phyloP scores from a whole-genome alignment of 2,329 filamentous ascomycete species.

The Hypoxylon sp. region DNA sequence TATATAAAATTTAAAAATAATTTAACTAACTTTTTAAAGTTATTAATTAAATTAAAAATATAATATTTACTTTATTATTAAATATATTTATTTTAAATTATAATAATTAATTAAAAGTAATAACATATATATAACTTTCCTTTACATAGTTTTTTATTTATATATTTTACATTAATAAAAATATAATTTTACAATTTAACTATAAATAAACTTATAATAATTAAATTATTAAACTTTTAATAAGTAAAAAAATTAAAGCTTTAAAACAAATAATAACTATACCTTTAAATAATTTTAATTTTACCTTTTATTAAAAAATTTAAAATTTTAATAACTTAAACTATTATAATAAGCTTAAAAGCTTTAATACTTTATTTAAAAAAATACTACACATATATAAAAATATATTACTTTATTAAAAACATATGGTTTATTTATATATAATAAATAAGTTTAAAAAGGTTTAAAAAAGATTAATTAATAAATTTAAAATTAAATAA shows the following conservation, averaged over 20 bases:
- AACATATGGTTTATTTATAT: no score
- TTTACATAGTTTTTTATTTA: neutral
- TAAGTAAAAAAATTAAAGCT: neutral
- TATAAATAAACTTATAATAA: neutral
- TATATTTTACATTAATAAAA: slow-evolving; percentile 5
- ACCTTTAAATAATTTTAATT: neutral
- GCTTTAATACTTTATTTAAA: no score
- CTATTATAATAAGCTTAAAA: neutral
- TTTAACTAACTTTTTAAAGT: neutral
- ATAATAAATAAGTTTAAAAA: no score
- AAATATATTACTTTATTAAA: no score
- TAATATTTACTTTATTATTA: neutral
- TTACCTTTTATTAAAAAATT: neutral
- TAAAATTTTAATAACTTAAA: no score
- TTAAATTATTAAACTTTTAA: neutral
- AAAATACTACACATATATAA: no score
- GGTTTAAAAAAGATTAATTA: no score
- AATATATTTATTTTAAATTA: neutral
- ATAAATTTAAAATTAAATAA: neutral
- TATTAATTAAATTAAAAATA: neutral
- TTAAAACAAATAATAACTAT: neutral
- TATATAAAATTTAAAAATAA: neutral
- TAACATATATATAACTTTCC: neutral
- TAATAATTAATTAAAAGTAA: neutral
- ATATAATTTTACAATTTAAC: neutral